Evolutionary conservation across 352 stramenopile genomes (phyloP), one percentile per base, ranked within the genome.

Genomic region (Blastocystis sp.): DNA sequence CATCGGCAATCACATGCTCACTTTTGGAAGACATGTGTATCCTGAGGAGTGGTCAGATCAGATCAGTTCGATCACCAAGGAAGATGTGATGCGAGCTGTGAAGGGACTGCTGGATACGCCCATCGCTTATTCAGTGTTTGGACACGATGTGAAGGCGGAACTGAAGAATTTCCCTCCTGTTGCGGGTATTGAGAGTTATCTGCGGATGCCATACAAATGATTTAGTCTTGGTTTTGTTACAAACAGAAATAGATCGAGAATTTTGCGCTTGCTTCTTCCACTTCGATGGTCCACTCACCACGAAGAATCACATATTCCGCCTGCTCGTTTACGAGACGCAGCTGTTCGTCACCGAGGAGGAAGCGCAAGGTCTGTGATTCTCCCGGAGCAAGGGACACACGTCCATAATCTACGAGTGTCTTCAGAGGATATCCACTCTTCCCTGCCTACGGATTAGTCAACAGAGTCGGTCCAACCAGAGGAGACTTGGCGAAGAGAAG

Each of bases 1-100:
- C 92, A 98, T 99, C 90, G 97, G 95, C 2, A 93, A 97, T 37
- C 97, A 99, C 90, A 92, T 99, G 47, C 93, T 98, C 37, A 98
- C 96, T 13, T 99, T 98, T 91, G 96, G 95, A 26, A 91, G 94
- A 66, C 93, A 95, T 56, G 94, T 98, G 91, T 94, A 93, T 82
- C 94, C 94, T n/a, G 92, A 94, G 11, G 91, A 92, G 26, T 93
- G 96, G 20, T 95, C 93, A 88, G 91, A 91, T 75, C 95, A 96
- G 92, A 96, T 97, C 87, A 93, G 96, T 82, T 90, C 92, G 39
- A 93, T 97, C 76, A 96, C 93, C 75, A 91, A 93, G n/a, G 92
- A 92, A 41, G 94, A 96, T 90, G 87, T 97, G 45, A 92, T 95
- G 92, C 92, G 93, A 88, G 92, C 95, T 8, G 91, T 95, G 80